A percentile compares a stretch with the other conserved stretches of the same genome.
phyloP scores from a whole-genome alignment of 2,329 filamentous ascomycete species.

The Dichotomopilus funicola region DNA sequence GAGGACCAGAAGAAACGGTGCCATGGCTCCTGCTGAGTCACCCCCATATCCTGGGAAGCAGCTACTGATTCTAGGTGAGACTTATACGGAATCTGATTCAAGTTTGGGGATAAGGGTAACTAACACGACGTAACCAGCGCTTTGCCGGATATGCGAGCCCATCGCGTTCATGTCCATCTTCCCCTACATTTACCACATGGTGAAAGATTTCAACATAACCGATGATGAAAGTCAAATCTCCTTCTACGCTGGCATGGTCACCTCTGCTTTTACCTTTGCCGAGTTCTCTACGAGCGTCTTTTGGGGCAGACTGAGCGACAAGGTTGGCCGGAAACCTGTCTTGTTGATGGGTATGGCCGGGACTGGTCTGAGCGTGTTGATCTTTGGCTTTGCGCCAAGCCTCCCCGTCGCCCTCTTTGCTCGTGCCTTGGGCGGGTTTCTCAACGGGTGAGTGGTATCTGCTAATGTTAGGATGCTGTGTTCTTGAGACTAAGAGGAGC shows the following conservation, averaged over 20 bases:
- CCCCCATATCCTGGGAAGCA: constrained; percentile 38
- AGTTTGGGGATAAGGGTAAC: not conserved
- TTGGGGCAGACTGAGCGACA: constrained; percentile 91
- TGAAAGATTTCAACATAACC: constrained; percentile 82
- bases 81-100: not conserved
- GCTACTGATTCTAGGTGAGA: constrained; percentile 48
- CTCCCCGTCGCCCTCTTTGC: constrained; percentile 78
- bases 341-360: constrained; percentile 83
- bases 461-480: not conserved
- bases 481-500: constrained; percentile 17
- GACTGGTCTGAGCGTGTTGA: constrained; percentile 84
- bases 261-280: constrained; percentile 89
- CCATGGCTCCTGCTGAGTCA: constrained; percentile 16
- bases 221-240: constrained; percentile 73
- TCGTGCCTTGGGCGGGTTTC: constrained; percentile 77
- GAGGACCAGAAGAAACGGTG: constrained; percentile 16
- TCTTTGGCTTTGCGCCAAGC: constrained; percentile 85
- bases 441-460: constrained; percentile 70
- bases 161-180: constrained; percentile 99
- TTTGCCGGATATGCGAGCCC: constrained; percentile 94
- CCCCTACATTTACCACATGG: constrained; percentile 97
- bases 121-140: constrained; percentile 40
- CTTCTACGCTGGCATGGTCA: constrained; percentile 92
- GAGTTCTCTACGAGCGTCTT: constrained; percentile 89
- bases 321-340: constrained; percentile 85